A percentile compares a stretch with the other conserved stretches of the same genome.
These are phyloP conservation scores for Thermothelomyces thermophilus DNA, from an alignment of 2,329 filamentous ascomycete genomes.

Conservation along the genomic window DNA sequence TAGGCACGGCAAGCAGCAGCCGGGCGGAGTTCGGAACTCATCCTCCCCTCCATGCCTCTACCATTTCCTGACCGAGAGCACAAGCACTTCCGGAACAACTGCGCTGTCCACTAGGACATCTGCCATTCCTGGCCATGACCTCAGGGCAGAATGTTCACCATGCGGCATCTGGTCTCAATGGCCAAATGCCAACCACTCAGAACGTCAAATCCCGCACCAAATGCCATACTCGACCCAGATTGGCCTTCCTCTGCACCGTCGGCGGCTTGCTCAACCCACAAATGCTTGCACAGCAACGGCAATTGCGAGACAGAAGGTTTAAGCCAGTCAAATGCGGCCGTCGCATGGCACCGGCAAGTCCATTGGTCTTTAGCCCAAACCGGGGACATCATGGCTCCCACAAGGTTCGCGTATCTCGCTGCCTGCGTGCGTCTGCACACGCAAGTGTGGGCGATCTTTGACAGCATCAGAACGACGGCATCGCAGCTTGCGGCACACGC, in stretches of 20 bases:
- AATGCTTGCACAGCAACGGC: background rate
- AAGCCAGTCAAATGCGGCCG: conserved; percentile 2
- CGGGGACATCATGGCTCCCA: background rate
- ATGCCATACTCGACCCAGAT: background rate
- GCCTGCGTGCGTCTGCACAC: conserved; percentile 2
- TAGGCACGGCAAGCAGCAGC: background rate
- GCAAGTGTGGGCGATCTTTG: background rate
- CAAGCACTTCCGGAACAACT: background rate
- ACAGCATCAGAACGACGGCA: background rate
- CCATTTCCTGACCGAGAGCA: no score
- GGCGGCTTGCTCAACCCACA: background rate
- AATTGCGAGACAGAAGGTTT: background rate
- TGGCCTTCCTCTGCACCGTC: background rate
- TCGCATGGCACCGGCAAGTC: background rate
- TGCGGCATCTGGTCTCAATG: background rate
- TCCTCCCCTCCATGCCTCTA: background rate
- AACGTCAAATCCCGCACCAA: background rate
- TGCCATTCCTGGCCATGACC: background rate
- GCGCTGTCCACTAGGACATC: background rate
- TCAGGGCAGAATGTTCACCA: background rate
- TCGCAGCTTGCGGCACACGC: conserved; percentile 4
- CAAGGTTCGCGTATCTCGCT: conserved; percentile 9
- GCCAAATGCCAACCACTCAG: conserved; percentile 9
- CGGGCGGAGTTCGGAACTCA: background rate
- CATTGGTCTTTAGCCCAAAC: background rate